These are phyloP conservation scores for Penicillium herquei DNA, from an alignment of 495 filamentous ascomycete genomes.

Conservation along the genomic window DNA sequence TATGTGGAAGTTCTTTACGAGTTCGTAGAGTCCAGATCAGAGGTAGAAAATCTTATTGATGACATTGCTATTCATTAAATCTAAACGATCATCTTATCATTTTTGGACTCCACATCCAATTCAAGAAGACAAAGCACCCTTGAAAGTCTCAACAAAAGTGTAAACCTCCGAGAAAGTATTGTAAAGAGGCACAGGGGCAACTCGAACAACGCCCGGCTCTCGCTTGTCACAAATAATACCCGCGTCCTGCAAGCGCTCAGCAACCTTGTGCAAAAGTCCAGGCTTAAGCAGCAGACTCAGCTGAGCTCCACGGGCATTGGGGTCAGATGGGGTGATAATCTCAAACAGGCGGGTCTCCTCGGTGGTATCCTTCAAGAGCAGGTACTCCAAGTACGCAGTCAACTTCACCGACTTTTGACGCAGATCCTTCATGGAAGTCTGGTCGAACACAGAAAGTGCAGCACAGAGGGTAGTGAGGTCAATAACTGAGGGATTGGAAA, in stretches of 20 bases:
- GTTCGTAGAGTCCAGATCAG: too few species aligned
- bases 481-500: constrained; percentile 60
- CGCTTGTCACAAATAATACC: constrained; percentile 87
- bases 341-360: constrained; percentile 34
- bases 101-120: too few species aligned
- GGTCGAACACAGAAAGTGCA: constrained; percentile 72
- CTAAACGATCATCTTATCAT: too few species aligned
- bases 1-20: too few species aligned
- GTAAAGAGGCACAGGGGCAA: constrained; percentile 89
- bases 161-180: constrained; percentile 81
- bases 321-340: constrained; percentile 80
- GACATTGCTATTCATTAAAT: background rate
- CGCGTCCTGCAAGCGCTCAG: constrained; percentile 62
- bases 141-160: constrained; percentile 62
- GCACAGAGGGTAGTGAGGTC: constrained; percentile 66
- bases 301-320: constrained; percentile 78
- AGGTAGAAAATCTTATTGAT: too few species aligned
- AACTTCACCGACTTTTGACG: constrained; percentile 72
- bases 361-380: constrained; percentile 53
- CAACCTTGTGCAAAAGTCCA: constrained; percentile 67
- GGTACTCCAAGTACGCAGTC: constrained; percentile 76
- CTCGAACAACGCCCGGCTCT: constrained; percentile 87
- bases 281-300: constrained; percentile 69
- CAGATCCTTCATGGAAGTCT: constrained; percentile 66
- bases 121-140: constrained; percentile 23